These are phyloP conservation scores for Naganishia friedmannii DNA, from an alignment of 768 basidiomycete genomes.

Conservation along the genomic window DNA sequence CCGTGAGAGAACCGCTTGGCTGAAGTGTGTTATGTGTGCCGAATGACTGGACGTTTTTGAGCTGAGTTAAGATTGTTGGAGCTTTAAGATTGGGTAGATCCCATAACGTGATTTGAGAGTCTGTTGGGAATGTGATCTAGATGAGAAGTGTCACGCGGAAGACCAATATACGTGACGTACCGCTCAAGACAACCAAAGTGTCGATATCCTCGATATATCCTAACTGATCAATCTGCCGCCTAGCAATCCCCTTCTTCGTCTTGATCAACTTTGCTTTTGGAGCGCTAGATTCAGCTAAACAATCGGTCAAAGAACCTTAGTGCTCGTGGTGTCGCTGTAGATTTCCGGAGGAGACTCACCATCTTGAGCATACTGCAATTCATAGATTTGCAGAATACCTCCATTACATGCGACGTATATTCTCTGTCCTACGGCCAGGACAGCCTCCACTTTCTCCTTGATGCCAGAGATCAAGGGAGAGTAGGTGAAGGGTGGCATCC, in stretches of 20 bases:
- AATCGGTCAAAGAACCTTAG: neutral
- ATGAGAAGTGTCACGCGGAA: conserved; percentile 5
- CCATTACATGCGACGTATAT: conserved; percentile 57
- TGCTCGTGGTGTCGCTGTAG: neutral
- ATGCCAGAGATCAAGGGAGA: conserved; percentile 33
- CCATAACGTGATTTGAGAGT: conserved; percentile 69
- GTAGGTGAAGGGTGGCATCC: conserved; percentile 34
- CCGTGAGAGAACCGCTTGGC: neutral
- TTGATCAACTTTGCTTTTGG: conserved; percentile 25
- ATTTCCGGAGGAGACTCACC: conserved; percentile 9
- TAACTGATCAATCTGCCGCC: conserved; percentile 71
- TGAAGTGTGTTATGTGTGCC: conserved; percentile 60
- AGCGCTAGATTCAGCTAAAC: conserved; percentile 13
- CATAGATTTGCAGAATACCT: conserved; percentile 44
- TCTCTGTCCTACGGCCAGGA: conserved; percentile 51
- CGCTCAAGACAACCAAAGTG: conserved; percentile 77
- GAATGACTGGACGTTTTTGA: conserved; percentile 80
- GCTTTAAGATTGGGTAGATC: conserved; percentile 71
- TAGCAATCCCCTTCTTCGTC: conserved; percentile 24
- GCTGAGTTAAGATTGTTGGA: conserved; percentile 68
- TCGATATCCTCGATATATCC: conserved; percentile 81
- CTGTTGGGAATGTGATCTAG: conserved; percentile 1
- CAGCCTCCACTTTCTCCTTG: conserved; percentile 40
- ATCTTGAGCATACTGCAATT: conserved; percentile 13
- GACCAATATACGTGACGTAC: conserved; percentile 55